A percentile compares a stretch with the other conserved stretches of the same genome.
Evolutionary conservation across 202 grass and related monocot species (phyloP).

Genomic region (Brachypodium distachyon): DNA sequence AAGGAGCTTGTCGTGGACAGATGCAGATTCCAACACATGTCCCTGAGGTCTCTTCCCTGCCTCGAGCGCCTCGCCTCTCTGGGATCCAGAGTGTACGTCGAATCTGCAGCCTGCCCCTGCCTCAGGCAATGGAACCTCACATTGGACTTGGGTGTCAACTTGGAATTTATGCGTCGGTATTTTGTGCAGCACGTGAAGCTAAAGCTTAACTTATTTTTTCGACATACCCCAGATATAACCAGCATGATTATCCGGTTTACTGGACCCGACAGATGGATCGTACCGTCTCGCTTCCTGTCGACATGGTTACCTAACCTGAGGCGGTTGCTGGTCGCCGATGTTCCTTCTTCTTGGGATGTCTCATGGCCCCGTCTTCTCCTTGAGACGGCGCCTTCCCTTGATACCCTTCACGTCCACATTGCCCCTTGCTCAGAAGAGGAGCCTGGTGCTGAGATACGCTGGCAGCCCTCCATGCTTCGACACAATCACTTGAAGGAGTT

Average conservation of each 20-base stretch:
- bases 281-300: neutral
- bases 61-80: neutral
- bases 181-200: neutral
- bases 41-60: neutral
- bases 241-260: neutral
- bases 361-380: neutral
- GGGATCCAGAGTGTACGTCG: neutral
- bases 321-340: neutral
- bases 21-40: neutral
- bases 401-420: neutral
- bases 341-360: conserved; percentile 19
- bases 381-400: neutral
- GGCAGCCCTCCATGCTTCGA: neutral
- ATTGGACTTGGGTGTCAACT: accelerated
- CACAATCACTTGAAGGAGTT: neutral
- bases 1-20: conserved; percentile 6
- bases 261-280: conserved; percentile 17
- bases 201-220: neutral
- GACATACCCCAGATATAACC: neutral
- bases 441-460: neutral
- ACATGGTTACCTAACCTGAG: neutral
- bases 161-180: neutral
- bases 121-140: neutral
- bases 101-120: neutral
- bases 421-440: neutral